Base-by-base conservation (phyloP, 192 early-diverging fungal genomes). In the Mortierella claussenii region DNA sequence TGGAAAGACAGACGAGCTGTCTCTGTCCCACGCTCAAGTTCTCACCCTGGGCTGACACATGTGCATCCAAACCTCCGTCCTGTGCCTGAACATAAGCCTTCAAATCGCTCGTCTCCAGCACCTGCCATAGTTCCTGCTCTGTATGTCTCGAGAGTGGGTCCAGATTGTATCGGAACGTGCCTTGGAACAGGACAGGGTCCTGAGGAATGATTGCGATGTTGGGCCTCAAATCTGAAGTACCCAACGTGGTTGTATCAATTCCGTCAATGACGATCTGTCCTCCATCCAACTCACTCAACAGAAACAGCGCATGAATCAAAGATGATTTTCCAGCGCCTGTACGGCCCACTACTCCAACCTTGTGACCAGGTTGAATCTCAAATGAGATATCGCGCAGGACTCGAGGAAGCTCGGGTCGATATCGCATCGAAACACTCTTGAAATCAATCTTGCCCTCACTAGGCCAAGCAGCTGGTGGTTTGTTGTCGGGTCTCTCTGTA, bases 321-420 rank as follows among this genome's bases (percentile, higher is more conserved):
- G 92, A 91, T 17, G 89, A 90, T 60, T 96, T 96, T 31, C 94
- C 95, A 9, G 93, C 88, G 27, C 94, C 95, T 1, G 95, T 94
- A 20, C 95, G 57, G 0, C 96, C 96, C n/a, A 96, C 95, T 7
- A 98, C 89, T 12, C 95, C 97, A 69, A 98, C 91, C 63, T 95
- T 96, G 68, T 88, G 84, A n/a, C 79, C 78, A 6, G 89, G 65
- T 0, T 81, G 69, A 36, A 96, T 86, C 0, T 50, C 37, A 54
- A 96, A 89, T 18, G 86, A 87, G 45, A 99, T 79, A 26, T 83
- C 78, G 44, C 88, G 93, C n/a, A 98, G 80, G 12, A 98, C 95
- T 3, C 86, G 89, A 30, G 86, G 83, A 8, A 78, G 57, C 9
- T 89, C 90, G 31, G 88, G 83, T 5, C 89, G 85, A 55, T 99